phyloP scores from a whole-genome alignment of 441 rosid genomes.

The Erodium texanum region DNA sequence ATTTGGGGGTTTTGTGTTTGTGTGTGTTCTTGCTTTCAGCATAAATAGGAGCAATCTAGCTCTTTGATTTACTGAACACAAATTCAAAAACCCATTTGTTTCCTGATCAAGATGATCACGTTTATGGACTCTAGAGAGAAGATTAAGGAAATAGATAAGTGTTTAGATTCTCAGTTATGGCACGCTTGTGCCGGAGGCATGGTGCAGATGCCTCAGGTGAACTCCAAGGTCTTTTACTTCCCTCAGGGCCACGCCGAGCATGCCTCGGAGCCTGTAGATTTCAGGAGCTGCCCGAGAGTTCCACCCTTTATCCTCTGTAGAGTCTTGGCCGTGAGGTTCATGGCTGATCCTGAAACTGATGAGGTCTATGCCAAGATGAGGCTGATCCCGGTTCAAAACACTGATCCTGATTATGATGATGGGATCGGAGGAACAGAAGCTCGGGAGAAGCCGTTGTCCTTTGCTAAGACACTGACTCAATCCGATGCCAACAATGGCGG shows the following conservation, averaged over 20 bases:
- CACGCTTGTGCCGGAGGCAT: constrained; percentile 97
- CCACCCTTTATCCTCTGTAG: constrained; percentile 55
- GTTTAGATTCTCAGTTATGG: constrained; percentile 92
- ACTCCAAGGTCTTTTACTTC: constrained; percentile 72
- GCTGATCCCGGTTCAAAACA: constrained; percentile 42
- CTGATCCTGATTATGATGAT: constrained; percentile 30
- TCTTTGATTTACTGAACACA: background rate
- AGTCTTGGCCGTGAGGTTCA: constrained; percentile 55
- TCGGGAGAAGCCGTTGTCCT: constrained; percentile 73
- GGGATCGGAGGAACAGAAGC: constrained; percentile 31
- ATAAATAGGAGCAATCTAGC: too few species aligned
- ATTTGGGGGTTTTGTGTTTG: background rate
- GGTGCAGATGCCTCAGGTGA: constrained; percentile 78
- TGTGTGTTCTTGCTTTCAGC: constrained; percentile 11
- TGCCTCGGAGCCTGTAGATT: constrained; percentile 53
- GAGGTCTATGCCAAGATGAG: constrained; percentile 75
- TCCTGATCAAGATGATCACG: constrained; percentile 29
- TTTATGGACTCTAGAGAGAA: constrained; percentile 44
- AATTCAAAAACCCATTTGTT: background rate
- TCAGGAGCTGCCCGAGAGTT: constrained; percentile 37
- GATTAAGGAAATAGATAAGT: constrained; percentile 31
- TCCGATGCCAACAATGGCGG: constrained; percentile 80
- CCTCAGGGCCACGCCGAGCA: constrained; percentile 98
- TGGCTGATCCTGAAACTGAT: constrained; percentile 83
- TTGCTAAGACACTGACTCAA: constrained; percentile 88